Percentiles rank a stretch among this genome's conserved stretches.
Conservation (phyloP, 805 yeast species). For the Candida pini region DNA sequence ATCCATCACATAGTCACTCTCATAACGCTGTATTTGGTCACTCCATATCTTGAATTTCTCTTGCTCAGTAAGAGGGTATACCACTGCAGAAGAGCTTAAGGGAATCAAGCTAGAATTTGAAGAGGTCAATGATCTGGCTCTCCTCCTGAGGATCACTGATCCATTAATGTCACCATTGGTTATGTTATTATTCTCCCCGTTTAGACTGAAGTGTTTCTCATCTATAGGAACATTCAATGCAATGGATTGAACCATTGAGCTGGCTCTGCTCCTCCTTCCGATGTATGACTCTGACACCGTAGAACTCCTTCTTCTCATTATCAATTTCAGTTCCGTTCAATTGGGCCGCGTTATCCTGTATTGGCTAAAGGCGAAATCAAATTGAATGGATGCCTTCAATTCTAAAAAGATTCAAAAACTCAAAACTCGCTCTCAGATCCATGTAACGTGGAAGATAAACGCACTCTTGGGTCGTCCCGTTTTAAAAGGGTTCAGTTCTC, state of each 20-base stretch:
- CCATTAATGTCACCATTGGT: no score
- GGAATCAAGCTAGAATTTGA: neutral
- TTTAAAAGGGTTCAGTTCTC: no score
- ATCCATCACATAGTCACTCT: conserved; percentile 36
- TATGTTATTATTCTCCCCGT: no score
- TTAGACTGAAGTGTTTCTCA: conserved; percentile 24
- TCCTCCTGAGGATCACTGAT: no score
- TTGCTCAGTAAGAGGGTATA: conserved; percentile 33
- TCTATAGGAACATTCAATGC: conserved; percentile 47
- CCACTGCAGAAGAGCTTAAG: no score
- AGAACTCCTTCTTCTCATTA: conserved; percentile 18
- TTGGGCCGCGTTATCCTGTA: no score
- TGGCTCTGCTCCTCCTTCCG: conserved; percentile 39
- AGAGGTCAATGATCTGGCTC: conserved; percentile 10
- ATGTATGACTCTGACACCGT: conserved; percentile 16
- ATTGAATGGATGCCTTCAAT: no score
- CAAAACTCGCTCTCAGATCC: no score
- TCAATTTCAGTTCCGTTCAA: no score
- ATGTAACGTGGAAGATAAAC: no score
- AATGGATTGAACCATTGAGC: conserved; percentile 57
- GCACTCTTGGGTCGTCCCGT: no score
- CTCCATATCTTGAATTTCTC: conserved; percentile 34
- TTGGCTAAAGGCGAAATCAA: neutral
- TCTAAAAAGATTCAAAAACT: no score
- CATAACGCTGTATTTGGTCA: conserved; percentile 33